Percentiles rank a stretch among this genome's conserved stretches.
Conservation (phyloP, 352 stramenopile species). For the Phytophthora aleatoria region DNA sequence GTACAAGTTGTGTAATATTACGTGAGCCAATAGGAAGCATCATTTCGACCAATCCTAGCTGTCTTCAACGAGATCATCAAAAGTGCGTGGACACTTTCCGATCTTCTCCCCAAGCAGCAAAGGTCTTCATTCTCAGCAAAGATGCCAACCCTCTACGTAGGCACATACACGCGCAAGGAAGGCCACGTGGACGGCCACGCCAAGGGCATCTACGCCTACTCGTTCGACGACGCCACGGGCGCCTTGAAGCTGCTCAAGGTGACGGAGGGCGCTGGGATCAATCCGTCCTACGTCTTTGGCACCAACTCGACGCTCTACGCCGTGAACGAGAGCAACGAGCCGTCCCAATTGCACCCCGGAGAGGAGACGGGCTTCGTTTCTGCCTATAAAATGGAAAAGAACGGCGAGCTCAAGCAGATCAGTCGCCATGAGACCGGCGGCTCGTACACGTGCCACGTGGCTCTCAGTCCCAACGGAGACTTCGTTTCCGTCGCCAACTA, state of each 20-base stretch:
- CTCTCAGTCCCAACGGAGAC: constrained; percentile 45
- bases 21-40: neutral
- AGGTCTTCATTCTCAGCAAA: neutral
- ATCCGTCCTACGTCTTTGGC: constrained; percentile 68
- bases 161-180: constrained; percentile 86
- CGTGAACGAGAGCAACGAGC: constrained; percentile 73
- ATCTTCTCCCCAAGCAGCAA: neutral
- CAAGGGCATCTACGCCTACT: constrained; percentile 73
- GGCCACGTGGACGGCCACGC: constrained; percentile 79
- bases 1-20: too few species aligned
- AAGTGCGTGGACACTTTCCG: neutral
- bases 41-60: neutral
- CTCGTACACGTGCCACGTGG: constrained; percentile 66
- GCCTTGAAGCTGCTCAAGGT: constrained; percentile 50
- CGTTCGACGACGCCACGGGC: constrained; percentile 56
- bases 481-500: constrained; percentile 83
- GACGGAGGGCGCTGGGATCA: constrained; percentile 60
- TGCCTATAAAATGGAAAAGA: constrained; percentile 51
- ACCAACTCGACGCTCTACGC: constrained; percentile 55
- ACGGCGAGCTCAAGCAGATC: constrained; percentile 47
- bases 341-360: constrained; percentile 27
- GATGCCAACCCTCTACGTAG: constrained; percentile 67
- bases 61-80: neutral
- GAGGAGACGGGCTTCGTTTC: constrained; percentile 63
- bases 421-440: constrained; percentile 63